phyloP scores from a whole-genome alignment of 225 moss, liverwort and hornwort species.

The Pseudisothecium myosuroides region DNA sequence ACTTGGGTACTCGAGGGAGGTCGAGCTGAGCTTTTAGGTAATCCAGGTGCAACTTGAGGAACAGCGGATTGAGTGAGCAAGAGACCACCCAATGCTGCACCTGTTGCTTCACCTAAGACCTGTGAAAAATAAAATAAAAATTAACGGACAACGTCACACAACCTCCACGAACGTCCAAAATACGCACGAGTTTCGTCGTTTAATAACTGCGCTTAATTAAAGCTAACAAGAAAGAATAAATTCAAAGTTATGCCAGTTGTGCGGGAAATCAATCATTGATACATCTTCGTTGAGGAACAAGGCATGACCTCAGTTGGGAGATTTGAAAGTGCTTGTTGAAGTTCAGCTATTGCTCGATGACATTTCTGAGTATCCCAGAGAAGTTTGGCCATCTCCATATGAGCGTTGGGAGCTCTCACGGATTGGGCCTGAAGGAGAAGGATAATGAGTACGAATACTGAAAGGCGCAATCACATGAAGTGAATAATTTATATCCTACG shows the following conservation, averaged over 20 bases:
- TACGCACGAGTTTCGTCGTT: not conserved
- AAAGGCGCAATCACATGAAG: not conserved
- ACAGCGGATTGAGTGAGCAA: slow-evolving; percentile 75
- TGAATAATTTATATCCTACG: not conserved
- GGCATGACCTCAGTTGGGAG: slow-evolving; percentile 44
- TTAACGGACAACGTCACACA: not conserved
- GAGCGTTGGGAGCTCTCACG: slow-evolving; percentile 83
- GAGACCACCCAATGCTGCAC: slow-evolving; percentile 76
- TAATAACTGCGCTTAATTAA: not conserved
- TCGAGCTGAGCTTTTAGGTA: slow-evolving; percentile 22
- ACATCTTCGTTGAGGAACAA: not conserved
- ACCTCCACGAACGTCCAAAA: not conserved
- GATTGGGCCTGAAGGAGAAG: slow-evolving; percentile 64
- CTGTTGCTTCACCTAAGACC: slow-evolving; percentile 68
- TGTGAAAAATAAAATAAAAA: not conserved
- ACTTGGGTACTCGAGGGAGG: slow-evolving; percentile 42
- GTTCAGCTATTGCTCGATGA: slow-evolving; percentile 91
- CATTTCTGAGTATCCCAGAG: slow-evolving; percentile 95
- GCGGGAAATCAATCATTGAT: not conserved
- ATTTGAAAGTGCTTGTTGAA: slow-evolving; percentile 76
- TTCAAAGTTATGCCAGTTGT: not conserved
- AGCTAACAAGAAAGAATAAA: not conserved
- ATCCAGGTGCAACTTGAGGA: slow-evolving; percentile 43
- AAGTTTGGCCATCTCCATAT: slow-evolving; percentile 99
- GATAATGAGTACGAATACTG: not conserved